Evolutionary conservation across 768 basidiomycete species (phyloP).

Genomic region (Tephrocybe sp.): DNA sequence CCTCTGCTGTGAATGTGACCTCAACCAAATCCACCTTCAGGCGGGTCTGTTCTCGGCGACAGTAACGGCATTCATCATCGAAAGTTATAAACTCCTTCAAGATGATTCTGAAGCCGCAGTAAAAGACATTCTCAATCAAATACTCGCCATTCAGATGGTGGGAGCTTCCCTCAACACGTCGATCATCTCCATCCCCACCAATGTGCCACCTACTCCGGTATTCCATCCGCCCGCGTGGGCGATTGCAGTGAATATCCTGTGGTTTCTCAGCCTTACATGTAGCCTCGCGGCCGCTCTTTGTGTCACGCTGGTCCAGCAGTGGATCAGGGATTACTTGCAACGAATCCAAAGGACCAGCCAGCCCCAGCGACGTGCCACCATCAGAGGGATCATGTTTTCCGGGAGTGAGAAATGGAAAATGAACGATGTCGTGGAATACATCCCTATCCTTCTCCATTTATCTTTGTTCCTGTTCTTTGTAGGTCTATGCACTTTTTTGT

Average conservation of each 20-base stretch:
- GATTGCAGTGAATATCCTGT: conserved; percentile 26
- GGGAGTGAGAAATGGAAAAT: conserved; percentile 3
- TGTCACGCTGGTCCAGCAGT: conserved; percentile 19
- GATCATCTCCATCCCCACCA: neutral
- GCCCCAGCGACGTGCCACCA: conserved; percentile 1
- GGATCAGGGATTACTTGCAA: conserved; percentile 4
- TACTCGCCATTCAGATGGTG: conserved; percentile 9
- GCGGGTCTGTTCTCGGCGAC: conserved; percentile 41
- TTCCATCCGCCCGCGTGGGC: conserved; percentile 18
- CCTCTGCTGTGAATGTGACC: neutral
- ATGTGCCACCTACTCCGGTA: neutral
- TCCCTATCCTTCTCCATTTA: neutral
- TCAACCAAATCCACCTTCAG: conserved; percentile 15
- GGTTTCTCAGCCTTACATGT: conserved; percentile 28
- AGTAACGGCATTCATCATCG: conserved; percentile 35
- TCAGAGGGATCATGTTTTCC: neutral
- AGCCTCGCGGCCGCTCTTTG: conserved; percentile 23
- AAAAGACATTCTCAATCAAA: conserved; percentile 22
- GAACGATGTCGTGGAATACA: neutral
- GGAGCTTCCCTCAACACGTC: conserved; percentile 6
- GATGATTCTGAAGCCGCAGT: conserved; percentile 26
- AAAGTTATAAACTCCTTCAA: conserved; percentile 30
- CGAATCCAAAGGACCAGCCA: neutral
- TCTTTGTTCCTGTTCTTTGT: conserved; percentile 8
- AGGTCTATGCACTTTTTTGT: conserved; percentile 4